A percentile compares a stretch with the other conserved stretches of the same genome.
These are phyloP conservation scores for Clavulina sp. DNA, from an alignment of 768 basidiomycete species.

Conservation along the genomic window DNA sequence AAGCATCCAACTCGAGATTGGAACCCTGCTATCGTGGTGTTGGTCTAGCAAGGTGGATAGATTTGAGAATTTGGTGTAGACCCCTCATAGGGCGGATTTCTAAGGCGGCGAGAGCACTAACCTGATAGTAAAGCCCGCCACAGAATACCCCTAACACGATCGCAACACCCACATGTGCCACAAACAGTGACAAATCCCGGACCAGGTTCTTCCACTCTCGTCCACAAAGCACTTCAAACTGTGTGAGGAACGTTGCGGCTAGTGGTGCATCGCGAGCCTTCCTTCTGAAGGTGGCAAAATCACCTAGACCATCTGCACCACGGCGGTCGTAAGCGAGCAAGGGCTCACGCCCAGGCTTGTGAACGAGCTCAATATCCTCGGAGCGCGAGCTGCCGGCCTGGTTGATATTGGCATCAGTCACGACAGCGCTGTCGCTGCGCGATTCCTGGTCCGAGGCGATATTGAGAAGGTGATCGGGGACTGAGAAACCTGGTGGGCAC, in stretches of 20 bases:
- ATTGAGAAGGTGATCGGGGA: slow-evolving; percentile 84
- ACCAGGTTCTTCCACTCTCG: slow-evolving; percentile 74
- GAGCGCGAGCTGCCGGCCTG: neutral
- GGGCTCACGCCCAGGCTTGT: no score
- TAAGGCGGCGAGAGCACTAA: neutral
- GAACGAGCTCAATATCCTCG: no score
- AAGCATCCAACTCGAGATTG: slow-evolving; percentile 85
- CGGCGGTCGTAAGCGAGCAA: no score
- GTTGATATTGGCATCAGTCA: neutral
- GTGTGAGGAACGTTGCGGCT: slow-evolving; percentile 87
- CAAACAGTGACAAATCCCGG: slow-evolving; percentile 67
- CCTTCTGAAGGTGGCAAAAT: slow-evolving; percentile 47
- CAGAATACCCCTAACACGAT: slow-evolving; percentile 71
- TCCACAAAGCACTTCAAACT: slow-evolving; percentile 62
- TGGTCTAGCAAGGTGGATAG: slow-evolving; percentile 72
- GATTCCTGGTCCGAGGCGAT: slow-evolving; percentile 45
- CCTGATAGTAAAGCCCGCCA: slow-evolving; percentile 24
- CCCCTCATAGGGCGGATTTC: neutral
- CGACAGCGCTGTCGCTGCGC: slow-evolving; percentile 18
- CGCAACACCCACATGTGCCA: slow-evolving; percentile 58
- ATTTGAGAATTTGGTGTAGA: slow-evolving; percentile 24
- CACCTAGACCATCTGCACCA: slow-evolving; percentile 9
- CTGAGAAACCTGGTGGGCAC: slow-evolving; percentile 71
- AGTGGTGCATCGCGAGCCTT: no score
- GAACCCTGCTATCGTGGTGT: slow-evolving; percentile 74